Evolutionary conservation across 306 rosid species (phyloP), one percentile per base, ranked within the genome.

Genomic region (Datisca glomerata): DNA sequence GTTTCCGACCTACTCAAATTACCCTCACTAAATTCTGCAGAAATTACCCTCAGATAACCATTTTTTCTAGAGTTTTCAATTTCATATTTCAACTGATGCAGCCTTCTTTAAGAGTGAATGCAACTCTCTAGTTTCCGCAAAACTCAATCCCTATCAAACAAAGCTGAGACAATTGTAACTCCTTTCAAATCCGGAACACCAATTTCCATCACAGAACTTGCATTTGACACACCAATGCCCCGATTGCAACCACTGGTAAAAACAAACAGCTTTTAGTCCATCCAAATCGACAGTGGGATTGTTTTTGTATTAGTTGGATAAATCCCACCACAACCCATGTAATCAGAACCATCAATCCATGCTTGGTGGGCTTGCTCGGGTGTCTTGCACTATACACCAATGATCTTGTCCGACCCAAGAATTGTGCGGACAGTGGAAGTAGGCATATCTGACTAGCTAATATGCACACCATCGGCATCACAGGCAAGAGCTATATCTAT

Each of bases 391-490:
- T 95, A 89, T 21, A 89, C 77, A 3, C 93, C 97, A 8, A 89
- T 80, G 56, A 89, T 74, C 75, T 89, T 89, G 19, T 68, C 66
- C 17, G 95, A 93, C 22, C 84, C 97, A 8, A 83, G 76, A 38
- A 83, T 72, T 44, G 72, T 44, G 41, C 95, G 85, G 50, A 60
- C 84, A 7, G 56, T 51, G 13, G 11, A 42, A 35, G 56, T 73
- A n/a, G 86, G 77, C 82, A 89, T 77, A 83, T 89, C 97, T 16
- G 95, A 83, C 47, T 89, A 93, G 36, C 97, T 93, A 51, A 89
- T 60, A 56, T 89, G 97, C 48, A 89, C 84, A 41, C 97, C 97
- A 45, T 80, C 97, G 1, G 97, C 97, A 51, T 75, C 81, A 43
- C 91, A 74, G 34, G 95, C 97, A 47, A 89, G 81, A 27, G 91